phyloP scores from a whole-genome alignment of 768 basidiomycete species.

The Mycena epipterygia region DNA sequence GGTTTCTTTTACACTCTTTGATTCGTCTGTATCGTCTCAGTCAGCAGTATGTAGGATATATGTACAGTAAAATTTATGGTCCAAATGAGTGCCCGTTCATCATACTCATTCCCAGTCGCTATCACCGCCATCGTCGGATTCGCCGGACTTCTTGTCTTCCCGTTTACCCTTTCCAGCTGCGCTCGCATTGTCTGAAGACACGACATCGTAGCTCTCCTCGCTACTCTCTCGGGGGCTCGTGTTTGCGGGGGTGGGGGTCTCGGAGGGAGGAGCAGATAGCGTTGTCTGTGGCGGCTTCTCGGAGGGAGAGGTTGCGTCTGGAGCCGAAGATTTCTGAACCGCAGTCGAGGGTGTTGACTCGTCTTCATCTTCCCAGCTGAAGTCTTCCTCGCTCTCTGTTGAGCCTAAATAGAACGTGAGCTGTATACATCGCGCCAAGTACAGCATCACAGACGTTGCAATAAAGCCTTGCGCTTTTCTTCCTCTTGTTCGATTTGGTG shows the following conservation, averaged over 20 bases:
- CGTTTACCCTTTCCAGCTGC: conserved; percentile 53
- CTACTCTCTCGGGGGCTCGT: conserved; percentile 69
- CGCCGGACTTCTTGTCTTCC: conserved; percentile 43
- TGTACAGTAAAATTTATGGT: conserved; percentile 16
- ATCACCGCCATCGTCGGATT: conserved; percentile 61
- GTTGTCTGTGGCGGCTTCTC: conserved; percentile 23
- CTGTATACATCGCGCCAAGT: not conserved
- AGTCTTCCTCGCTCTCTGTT: conserved; percentile 84
- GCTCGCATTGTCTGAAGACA: conserved; percentile 68
- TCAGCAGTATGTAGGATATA: too few species aligned
- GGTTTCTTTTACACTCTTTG: conserved; percentile 59
- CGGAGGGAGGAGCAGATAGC: conserved; percentile 47
- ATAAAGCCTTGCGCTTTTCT: conserved; percentile 80
- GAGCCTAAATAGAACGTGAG: conserved; percentile 55
- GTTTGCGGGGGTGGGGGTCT: conserved; percentile 49
- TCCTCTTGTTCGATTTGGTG: conserved; percentile 87
- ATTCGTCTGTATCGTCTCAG: too few species aligned
- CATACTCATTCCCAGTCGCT: conserved; percentile 75
- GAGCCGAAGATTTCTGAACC: conserved; percentile 12
- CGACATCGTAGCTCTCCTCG: conserved; percentile 78
- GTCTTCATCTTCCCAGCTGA: conserved; percentile 97
- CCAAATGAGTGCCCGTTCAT: conserved; percentile 11
- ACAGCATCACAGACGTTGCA: conserved; percentile 67
- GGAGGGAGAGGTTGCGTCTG: not conserved
- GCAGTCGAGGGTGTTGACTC: conserved; percentile 49